These are phyloP conservation scores for Zygoascus meyerae DNA, from an alignment of 1,139 yeast species.

Conservation along the genomic window DNA sequence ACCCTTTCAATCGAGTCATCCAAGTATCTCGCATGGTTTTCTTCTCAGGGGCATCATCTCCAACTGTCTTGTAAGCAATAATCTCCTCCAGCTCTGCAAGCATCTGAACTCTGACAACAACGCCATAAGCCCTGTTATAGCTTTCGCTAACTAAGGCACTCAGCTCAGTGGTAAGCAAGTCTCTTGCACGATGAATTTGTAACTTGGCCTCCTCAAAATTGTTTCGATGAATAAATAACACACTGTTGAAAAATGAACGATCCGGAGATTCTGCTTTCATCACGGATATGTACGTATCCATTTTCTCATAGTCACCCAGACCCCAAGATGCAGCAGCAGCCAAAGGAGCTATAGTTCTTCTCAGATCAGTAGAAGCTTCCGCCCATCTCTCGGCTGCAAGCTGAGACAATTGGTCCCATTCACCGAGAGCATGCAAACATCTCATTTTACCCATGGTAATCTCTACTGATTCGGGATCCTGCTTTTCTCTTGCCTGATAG, in stretches of 20 bases:
- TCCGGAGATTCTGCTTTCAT: conserved; percentile 94
- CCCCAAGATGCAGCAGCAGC: conserved; percentile 99
- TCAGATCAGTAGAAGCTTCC: conserved; percentile 61
- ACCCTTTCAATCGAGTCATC: conserved; percentile 87
- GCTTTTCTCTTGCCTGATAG: conserved; percentile 54
- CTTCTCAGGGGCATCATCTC: conserved; percentile 66
- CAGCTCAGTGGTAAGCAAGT: conserved; percentile 82
- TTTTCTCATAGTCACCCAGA: conserved; percentile 93
- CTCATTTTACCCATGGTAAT: conserved; percentile 97
- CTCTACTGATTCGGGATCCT: conserved; percentile 51
- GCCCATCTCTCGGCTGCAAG: conserved; percentile 86
- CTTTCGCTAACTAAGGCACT: conserved; percentile 94
- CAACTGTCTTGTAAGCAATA: conserved; percentile 76
- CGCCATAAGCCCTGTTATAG: conserved; percentile 94
- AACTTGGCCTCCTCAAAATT: conserved; percentile 75
- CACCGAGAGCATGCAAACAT: conserved; percentile 94
- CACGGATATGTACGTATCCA: conserved; percentile 84
- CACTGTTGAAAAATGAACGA: conserved; percentile 88
- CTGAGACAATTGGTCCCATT: conserved; percentile 90
- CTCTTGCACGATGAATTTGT: conserved; percentile 81
- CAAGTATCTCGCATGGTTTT: conserved; percentile 82
- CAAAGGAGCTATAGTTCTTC: conserved; percentile 87
- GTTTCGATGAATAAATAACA: conserved; percentile 76
- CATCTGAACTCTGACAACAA: conserved; percentile 95
- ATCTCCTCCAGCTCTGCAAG: conserved; percentile 94